Percentiles rank a stretch among this genome's conserved stretches.
Evolutionary conservation across 2,329 filamentous ascomycete genomes (phyloP).

Genomic region (Colletotrichum truncatum): DNA sequence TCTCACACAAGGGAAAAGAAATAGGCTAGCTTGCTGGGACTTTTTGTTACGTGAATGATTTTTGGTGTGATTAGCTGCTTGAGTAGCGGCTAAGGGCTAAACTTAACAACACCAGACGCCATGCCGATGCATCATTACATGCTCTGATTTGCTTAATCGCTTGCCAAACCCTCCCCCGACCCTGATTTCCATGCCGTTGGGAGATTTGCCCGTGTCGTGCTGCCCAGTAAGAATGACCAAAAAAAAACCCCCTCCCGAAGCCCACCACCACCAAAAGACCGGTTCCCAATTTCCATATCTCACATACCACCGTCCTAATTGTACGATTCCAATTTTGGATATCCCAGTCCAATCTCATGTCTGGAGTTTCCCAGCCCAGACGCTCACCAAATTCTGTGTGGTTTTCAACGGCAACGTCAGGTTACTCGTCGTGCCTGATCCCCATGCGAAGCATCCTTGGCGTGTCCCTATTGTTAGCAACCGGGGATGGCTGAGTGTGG

Average conservation of each 20-base stretch:
- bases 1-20: too few relatives aligned
- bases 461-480: conserved; percentile 24
- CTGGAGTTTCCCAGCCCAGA: conserved; percentile 12
- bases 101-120: conserved; percentile 32
- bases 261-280: neutral
- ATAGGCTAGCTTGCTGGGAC: neutral
- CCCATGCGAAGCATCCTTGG: conserved; percentile 14
- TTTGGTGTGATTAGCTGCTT: conserved; percentile 16
- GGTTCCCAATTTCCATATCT: conserved; percentile 3
- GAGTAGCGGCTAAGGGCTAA: conserved; percentile 26
- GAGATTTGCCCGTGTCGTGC: conserved; percentile 6
- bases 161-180: neutral
- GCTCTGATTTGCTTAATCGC: conserved; percentile 21
- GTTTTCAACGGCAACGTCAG: conserved; percentile 5
- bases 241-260: too few relatives aligned
- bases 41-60: neutral
- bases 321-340: conserved; percentile 17
- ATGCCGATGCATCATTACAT: conserved; percentile 29
- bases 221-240: conserved; percentile 20
- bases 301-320: neutral
- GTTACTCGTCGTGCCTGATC: conserved; percentile 6
- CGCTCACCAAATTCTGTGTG: neutral
- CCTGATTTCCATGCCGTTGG: neutral
- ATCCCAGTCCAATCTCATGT: conserved; percentile 4
- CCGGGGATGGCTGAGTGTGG: conserved; percentile 15